phyloP scores from a whole-genome alignment of 257 asterid genomes.

The Striga asiatica region DNA sequence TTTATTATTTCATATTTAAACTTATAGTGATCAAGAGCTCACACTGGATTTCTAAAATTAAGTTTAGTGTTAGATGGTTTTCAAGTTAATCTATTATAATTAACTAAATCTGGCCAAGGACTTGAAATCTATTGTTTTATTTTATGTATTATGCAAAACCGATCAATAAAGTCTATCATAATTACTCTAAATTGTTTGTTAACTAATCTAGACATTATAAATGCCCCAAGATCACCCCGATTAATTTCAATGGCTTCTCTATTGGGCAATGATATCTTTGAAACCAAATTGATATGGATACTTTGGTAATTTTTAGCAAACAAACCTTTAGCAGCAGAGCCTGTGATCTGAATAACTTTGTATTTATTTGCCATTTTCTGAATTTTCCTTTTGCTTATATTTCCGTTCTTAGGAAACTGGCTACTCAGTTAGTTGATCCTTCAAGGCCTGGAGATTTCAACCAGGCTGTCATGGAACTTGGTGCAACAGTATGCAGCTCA shows the following conservation, averaged over 20 bases:
- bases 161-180: neutral
- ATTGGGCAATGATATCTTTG: neutral
- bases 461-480: conserved; percentile 97
- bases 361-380: neutral
- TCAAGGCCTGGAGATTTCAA: conserved; percentile 92
- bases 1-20: neutral
- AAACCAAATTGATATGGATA: neutral
- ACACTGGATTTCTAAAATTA: neutral
- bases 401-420: conserved; percentile 52
- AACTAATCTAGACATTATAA: neutral
- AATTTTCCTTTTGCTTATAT: neutral
- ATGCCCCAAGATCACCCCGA: neutral
- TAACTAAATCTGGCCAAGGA: neutral
- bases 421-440: conserved; percentile 75
- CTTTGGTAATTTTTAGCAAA: neutral
- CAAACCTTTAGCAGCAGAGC: neutral
- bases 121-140: neutral
- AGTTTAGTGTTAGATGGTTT: neutral
- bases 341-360: neutral
- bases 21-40: neutral
- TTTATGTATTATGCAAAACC: neutral
- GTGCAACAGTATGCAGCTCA: conserved; percentile 75
- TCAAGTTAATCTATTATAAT: neutral
- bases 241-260: neutral
- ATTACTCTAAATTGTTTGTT: neutral